Evolutionary conservation across 1,284 basidiomycete genomes (phyloP), one percentile per base, ranked within the genome.

Genomic region (Malassezia cuniculi): DNA sequence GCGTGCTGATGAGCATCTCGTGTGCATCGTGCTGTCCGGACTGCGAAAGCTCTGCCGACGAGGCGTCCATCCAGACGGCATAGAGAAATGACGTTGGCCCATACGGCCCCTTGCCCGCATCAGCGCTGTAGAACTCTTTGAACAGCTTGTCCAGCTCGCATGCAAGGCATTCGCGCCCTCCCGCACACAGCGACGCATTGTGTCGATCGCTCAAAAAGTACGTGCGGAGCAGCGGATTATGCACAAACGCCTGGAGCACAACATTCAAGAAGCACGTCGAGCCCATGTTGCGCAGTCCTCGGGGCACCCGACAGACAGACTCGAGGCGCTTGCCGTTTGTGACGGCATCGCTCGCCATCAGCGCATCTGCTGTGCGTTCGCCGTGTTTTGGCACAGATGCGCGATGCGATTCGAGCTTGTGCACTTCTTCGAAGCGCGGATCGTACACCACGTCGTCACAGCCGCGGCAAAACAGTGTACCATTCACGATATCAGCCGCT

Each of bases 91-190:
- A 78, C 1, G 80, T 78, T 0, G 90, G 89, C 0, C 82, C 86
- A 55, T 78, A 82, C 0, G 86, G 56, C 1, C 46, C 52, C 14
- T 47, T n/a, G 72, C 69, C 47, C 78, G 57, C 82, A 85, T 75
- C 82, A 85, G 45, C 4, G 33, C 6, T 35, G 27, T 36, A 39
- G 24, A 49, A 39, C 72, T 93, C 86, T 17, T 78, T 71, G 66
- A 90, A 90, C 5, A 94, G 74, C 50, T 76, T 78, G 68, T 95
- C 89, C 80, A 97, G 81, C 68, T 94, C 89, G 68, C 89, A 97
- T 41, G 81, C 86, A 36, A 82, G 81, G 68, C 89, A 97, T 22
- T 81, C 66, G 37, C 68, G 60, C 77, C 79, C 41, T 0, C 41
- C 43, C 1, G 69, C 82, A 85, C 46, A 78, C 64, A 54, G 71